Evolutionary conservation across 331 rosid species (phyloP).

Genomic region (Erythrophleum ivorense): DNA sequence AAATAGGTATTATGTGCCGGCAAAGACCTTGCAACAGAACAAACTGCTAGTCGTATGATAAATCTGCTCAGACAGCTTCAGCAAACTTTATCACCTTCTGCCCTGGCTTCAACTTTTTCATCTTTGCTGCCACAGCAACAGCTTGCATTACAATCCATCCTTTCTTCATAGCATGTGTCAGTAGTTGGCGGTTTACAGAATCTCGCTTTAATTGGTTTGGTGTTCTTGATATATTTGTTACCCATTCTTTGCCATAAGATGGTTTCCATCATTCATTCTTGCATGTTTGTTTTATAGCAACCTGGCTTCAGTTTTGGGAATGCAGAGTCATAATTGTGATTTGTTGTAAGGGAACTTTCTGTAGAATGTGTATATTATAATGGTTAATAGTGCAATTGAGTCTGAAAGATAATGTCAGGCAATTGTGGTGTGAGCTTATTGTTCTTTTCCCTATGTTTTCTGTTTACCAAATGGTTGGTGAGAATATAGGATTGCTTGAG

Average conservation of each 20-base stretch:
- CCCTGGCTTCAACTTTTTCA: constrained; percentile 71
- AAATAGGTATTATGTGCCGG: constrained; percentile 88
- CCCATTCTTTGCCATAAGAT: constrained; percentile 82
- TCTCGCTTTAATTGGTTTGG: neutral
- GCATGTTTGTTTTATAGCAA: constrained; percentile 53
- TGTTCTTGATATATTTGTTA: constrained; percentile 41
- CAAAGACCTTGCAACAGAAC: constrained; percentile 92
- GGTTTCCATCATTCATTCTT: constrained; percentile 64
- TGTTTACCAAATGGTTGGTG: constrained; percentile 48
- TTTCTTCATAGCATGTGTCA: constrained; percentile 52
- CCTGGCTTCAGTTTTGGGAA: constrained; percentile 60
- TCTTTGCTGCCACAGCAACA: constrained; percentile 98
- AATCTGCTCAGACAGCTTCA: constrained; percentile 16
- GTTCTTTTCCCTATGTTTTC: constrained; percentile 31
- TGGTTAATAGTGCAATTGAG: constrained; percentile 57
- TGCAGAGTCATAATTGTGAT: constrained; percentile 58
- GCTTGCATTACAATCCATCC: constrained; percentile 87
- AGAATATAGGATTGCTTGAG: constrained; percentile 66
- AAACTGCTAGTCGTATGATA: constrained; percentile 60
- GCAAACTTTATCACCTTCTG: neutral
- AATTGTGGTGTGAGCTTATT: constrained; percentile 35
- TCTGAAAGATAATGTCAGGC: constrained; percentile 40
- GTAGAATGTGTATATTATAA: constrained; percentile 78
- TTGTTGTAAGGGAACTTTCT: constrained; percentile 53
- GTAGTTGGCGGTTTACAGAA: constrained; percentile 33